A percentile compares a stretch with the other conserved stretches of the same genome.
These are phyloP conservation scores for Beauveria medogensis DNA, from an alignment of 2,329 filamentous ascomycete genomes.

Conservation along the genomic window DNA sequence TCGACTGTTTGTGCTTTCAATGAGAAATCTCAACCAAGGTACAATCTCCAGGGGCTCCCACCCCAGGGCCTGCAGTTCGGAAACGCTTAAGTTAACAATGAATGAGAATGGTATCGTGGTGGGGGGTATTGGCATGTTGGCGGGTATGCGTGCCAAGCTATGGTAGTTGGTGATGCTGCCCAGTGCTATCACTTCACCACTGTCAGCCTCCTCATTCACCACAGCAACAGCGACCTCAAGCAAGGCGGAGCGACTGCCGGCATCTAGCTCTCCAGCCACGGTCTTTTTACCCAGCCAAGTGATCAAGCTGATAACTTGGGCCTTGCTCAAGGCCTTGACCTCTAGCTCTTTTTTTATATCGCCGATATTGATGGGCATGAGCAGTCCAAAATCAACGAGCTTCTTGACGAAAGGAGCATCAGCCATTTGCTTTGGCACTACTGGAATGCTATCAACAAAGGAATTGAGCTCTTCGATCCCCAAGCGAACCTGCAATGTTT, in stretches of 20 bases:
- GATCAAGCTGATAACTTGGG: constrained; percentile 75
- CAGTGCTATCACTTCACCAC: constrained; percentile 68
- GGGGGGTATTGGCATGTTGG: constrained; percentile 71
- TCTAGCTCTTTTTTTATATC: constrained; percentile 82
- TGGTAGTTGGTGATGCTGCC: constrained; percentile 68
- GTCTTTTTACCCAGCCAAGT: constrained; percentile 74
- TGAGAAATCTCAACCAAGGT: constrained; percentile 75
- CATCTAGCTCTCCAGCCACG: constrained; percentile 63
- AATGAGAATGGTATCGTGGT: constrained; percentile 80
- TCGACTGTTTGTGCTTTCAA: constrained; percentile 56
- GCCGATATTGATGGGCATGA: constrained; percentile 78
- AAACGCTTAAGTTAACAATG: constrained; percentile 58
- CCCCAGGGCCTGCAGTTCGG: constrained; percentile 69
- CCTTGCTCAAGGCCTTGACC: constrained; percentile 68
- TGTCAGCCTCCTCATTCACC: constrained; percentile 50
- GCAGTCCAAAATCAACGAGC: constrained; percentile 73
- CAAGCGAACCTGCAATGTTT: constrained; percentile 76
- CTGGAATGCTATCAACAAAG: constrained; percentile 84
- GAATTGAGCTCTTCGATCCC: constrained; percentile 54
- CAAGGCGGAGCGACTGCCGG: constrained; percentile 56
- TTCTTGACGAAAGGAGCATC: constrained; percentile 69
- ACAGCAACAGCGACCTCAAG: constrained; percentile 75
- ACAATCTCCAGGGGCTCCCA: constrained; percentile 82
- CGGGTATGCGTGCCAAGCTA: constrained; percentile 68
- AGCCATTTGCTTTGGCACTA: constrained; percentile 70